Evolutionary conservation across 768 basidiomycete species (phyloP).

Genomic region (Boletus barrowsii): DNA sequence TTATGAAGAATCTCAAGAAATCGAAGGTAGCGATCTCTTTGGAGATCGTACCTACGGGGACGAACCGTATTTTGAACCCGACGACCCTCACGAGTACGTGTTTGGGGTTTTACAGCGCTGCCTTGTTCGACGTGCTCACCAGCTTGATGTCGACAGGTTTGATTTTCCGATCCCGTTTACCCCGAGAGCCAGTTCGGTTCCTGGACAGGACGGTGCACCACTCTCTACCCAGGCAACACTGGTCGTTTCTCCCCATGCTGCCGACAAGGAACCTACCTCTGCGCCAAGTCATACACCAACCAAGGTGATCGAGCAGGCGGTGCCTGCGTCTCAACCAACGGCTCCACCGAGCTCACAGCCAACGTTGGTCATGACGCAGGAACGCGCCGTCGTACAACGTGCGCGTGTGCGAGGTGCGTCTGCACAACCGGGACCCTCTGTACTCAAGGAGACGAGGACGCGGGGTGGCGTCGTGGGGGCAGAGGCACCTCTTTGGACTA

Average conservation of each 20-base stretch:
- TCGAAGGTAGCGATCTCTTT: constrained; percentile 22
- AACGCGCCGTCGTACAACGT: background rate
- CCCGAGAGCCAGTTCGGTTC: background rate
- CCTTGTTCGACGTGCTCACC: background rate
- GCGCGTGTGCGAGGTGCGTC: constrained; percentile 9
- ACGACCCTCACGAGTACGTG: constrained; percentile 14
- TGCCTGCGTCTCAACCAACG: background rate
- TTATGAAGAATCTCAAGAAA: background rate
- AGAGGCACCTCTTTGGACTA: constrained; percentile 15
- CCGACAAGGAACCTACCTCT: background rate
- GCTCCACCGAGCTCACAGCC: constrained; percentile 10
- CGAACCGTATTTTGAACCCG: background rate
- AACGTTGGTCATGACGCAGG: constrained; percentile 2
- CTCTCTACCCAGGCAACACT: constrained; percentile 26
- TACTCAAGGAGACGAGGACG: background rate
- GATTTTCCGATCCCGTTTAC: background rate
- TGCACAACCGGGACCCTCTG: constrained; percentile 13
- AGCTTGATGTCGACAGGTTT: background rate
- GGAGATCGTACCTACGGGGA: constrained; percentile 14
- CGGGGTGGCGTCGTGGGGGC: background rate
- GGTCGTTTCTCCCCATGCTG: constrained; percentile 17
- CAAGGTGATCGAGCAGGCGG: background rate
- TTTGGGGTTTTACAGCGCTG: background rate
- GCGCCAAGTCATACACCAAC: background rate
- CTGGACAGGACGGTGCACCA: constrained; percentile 6